Evolutionary conservation across 2,329 filamentous ascomycete genomes (phyloP).

Genomic region (Hypoxylon rubiginosum): DNA sequence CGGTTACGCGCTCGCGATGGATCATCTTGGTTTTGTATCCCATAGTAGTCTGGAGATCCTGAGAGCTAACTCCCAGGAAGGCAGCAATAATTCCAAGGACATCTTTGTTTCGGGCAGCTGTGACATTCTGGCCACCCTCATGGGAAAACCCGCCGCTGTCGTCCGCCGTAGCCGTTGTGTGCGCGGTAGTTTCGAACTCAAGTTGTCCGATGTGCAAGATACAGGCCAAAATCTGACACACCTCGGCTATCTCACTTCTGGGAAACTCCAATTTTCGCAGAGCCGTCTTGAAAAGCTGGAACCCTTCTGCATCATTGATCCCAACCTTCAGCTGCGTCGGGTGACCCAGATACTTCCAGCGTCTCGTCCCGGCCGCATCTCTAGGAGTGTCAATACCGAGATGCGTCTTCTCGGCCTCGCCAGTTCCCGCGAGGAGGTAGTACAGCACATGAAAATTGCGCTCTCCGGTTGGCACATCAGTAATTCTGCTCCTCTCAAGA

Average conservation of each 20-base stretch:
- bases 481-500: constrained; percentile 90
- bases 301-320: constrained; percentile 95
- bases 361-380: constrained; percentile 71
- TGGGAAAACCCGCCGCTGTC: constrained; percentile 97
- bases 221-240: constrained; percentile 92
- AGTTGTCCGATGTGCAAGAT: constrained; percentile 98
- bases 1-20: constrained; percentile 95
- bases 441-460: constrained; percentile 97
- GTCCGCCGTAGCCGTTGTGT: constrained; percentile 83
- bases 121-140: constrained; percentile 88
- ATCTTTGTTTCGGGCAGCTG: constrained; percentile 93
- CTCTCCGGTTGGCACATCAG: constrained; percentile 93
- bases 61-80: constrained; percentile 88
- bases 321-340: constrained; percentile 97
- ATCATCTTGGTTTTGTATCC: constrained; percentile 98
- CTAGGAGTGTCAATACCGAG: constrained; percentile 69
- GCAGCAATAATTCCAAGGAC: constrained; percentile 87
- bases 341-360: constrained; percentile 97
- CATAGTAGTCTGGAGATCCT: constrained; percentile 87
- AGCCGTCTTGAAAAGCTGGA: constrained; percentile 97
- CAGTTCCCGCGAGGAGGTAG: constrained; percentile 94
- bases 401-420: constrained; percentile 89
- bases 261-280: constrained; percentile 95
- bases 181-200: constrained; percentile 87
- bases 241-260: constrained; percentile 92